Evolutionary conservation across 176 grass and related monocot species (phyloP), one percentile per base, ranked within the genome.

Genomic region (Zoysia pacifica): DNA sequence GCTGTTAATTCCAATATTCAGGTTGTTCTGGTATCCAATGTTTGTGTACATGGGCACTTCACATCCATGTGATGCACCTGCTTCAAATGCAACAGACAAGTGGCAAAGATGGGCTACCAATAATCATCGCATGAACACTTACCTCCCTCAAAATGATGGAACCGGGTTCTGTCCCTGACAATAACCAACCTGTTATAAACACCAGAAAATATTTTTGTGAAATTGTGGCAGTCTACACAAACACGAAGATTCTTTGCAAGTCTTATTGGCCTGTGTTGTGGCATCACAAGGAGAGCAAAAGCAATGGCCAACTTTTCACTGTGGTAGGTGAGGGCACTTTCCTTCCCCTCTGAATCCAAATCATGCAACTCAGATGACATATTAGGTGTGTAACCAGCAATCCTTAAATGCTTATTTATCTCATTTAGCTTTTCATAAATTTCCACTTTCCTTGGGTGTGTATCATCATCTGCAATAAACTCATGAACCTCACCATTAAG

Each of bases 51-150:
- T 39, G 40, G 16, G n/a, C 7, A 70, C 48, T 71, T 76, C 12
- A 55, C 41, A 74, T 67, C 37, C 20, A 46, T 79, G 62, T 12
- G 36, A 41, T 58, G 36, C 11, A 28, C 28, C 28, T 28, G 18
- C 5, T 15, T 35, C 38, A 54, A 19, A 74, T 49, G 58, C 58
- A 51, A 59, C 60, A 69, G 7, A 47, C 0, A 74, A 70, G 46
- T 81, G 65, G 51, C 59, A 56, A 28, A 11, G 5, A 62, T 68
- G n/a, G 62, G 69, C 89, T 89, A 94, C 92, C 92, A 94, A 79
- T 89, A 91, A 87, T 94, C 89, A 82, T 91, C 87, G 69, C 89
- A 94, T 14, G 92, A 94, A 82, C 92, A 94, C 9, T 56, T 53
- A 35, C 89, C 89, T 59, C 85, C 77, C 71, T 82, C 41, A 39